These are phyloP conservation scores for Penicillium sp. DNA, from an alignment of 2,329 filamentous ascomycete genomes.

Conservation along the genomic window DNA sequence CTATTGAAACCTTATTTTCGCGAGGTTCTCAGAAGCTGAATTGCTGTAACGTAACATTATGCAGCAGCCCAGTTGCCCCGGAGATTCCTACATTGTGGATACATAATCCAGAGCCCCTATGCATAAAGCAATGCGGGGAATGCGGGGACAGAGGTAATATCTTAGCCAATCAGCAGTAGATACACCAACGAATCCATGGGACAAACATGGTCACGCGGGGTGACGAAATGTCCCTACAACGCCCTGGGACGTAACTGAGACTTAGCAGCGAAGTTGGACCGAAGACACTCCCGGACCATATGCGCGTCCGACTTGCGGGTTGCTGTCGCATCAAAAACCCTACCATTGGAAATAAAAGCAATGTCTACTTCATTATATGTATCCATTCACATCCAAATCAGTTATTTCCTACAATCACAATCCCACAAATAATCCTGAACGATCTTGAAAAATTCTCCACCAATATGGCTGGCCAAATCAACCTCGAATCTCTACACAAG, in stretches of 20 bases:
- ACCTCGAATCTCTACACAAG: not conserved
- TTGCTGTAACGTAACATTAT: not conserved
- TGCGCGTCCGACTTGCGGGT: not conserved
- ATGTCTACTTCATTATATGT: not conserved
- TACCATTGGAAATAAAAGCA: not conserved
- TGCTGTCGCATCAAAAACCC: not conserved
- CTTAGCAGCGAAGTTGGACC: not conserved
- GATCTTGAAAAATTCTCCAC: not conserved
- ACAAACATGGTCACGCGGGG: not conserved
- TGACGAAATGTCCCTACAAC: not conserved
- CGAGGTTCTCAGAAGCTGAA: not conserved
- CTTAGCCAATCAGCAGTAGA: not conserved
- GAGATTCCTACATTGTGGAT: not conserved
- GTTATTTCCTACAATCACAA: not conserved
- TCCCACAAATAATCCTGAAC: not conserved
- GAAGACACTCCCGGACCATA: not conserved
- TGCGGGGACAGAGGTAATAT: not conserved
- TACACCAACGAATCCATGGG: not conserved
- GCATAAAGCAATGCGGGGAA: not conserved
- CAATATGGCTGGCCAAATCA: not conserved
- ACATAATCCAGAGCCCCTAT: not conserved
- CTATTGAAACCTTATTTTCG: not conserved
- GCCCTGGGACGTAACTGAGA: not conserved
- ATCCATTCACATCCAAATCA: not conserved
- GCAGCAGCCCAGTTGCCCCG: not conserved